These are phyloP conservation scores for Poa annua DNA, from an alignment of 176 grass and related monocot species.

Conservation along the genomic window DNA sequence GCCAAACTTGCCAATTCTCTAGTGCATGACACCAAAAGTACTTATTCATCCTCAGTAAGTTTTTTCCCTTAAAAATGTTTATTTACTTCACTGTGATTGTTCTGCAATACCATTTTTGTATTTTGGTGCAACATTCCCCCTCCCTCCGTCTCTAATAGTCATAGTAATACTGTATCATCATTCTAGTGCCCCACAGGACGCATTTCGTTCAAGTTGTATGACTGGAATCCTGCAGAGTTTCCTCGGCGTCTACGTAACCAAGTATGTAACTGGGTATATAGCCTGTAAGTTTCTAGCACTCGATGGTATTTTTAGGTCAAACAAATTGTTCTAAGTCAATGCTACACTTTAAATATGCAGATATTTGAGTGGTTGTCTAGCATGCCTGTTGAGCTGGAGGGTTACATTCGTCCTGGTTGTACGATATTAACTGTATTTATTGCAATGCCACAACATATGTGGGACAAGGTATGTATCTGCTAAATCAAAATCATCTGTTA, in stretches of 20 bases:
- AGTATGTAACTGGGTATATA: constrained; percentile 55
- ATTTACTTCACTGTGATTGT: constrained; percentile 22
- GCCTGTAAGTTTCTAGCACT: constrained; percentile 30
- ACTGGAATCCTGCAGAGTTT: constrained; percentile 99
- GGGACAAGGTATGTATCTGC: constrained; percentile 77
- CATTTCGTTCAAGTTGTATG: constrained; percentile 97
- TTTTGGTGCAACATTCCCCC: background rate
- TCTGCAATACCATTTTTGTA: constrained; percentile 19
- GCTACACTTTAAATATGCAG: constrained; percentile 51
- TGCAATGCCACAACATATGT: constrained; percentile 93
- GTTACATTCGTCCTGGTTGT: constrained; percentile 97
- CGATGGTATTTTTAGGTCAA: constrained; percentile 9
- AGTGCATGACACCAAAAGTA: constrained; percentile 66
- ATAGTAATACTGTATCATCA: constrained; percentile 50
- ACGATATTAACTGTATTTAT: constrained; percentile 94
- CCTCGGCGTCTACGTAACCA: constrained; percentile 88
- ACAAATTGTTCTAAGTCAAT: constrained; percentile 24
- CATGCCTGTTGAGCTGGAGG: constrained; percentile 99
- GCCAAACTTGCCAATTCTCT: constrained; percentile 63
- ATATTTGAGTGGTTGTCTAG: constrained; percentile 94
- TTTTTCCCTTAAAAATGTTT: constrained; percentile 12
- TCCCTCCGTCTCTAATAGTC: constrained; percentile 25
- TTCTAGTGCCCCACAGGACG: constrained; percentile 96
- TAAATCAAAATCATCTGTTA: constrained; percentile 7
- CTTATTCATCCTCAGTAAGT: constrained; percentile 81